Conservation (phyloP, 768 basidiomycete genomes). For the Mycena polygramma region DNA sequence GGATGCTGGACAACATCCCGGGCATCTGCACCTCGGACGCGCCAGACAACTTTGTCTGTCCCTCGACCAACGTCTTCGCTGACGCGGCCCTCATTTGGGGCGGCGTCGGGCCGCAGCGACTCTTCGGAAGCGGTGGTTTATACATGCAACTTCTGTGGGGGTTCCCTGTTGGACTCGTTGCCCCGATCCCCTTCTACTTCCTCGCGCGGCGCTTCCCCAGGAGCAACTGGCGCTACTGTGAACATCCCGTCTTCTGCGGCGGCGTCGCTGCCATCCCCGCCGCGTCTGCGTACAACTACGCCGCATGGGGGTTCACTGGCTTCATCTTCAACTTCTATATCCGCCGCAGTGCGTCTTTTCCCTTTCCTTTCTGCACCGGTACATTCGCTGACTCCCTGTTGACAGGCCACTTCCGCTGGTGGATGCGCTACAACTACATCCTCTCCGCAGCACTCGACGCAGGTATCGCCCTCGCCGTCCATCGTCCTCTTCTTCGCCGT, state of each 20-base stretch:
- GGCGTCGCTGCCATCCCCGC: conserved; percentile 84
- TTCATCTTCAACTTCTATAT: conserved; percentile 63
- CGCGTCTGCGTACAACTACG: conserved; percentile 89
- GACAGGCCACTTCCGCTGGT: conserved; percentile 74
- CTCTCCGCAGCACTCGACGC: conserved; percentile 79
- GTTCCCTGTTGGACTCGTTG: conserved; percentile 79
- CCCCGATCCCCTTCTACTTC: conserved; percentile 87
- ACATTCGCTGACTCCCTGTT: no score
- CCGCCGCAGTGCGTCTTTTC: conserved; percentile 46
- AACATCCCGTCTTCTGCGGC: conserved; percentile 90
- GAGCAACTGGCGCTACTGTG: conserved; percentile 84
- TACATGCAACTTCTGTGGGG: conserved; percentile 76
- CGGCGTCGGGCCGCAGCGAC: conserved; percentile 77
- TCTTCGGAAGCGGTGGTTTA: conserved; percentile 68
- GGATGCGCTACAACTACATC: conserved; percentile 94
- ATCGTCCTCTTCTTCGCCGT: conserved; percentile 75
- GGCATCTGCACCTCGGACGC: conserved; percentile 79
- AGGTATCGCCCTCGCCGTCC: conserved; percentile 69
- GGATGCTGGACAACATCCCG: conserved; percentile 78
- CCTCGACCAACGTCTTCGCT: conserved; percentile 73
- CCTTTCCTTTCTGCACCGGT: no score
- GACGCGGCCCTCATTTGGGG: conserved; percentile 86
- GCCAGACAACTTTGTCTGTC: conserved; percentile 76
- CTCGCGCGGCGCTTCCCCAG: conserved; percentile 86
- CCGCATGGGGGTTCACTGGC: conserved; percentile 81